Percentiles rank a stretch among this genome's conserved stretches.
These are phyloP conservation scores for Suhomyces coccinellae DNA, from an alignment of 1,139 yeast species.

Conservation along the genomic window DNA sequence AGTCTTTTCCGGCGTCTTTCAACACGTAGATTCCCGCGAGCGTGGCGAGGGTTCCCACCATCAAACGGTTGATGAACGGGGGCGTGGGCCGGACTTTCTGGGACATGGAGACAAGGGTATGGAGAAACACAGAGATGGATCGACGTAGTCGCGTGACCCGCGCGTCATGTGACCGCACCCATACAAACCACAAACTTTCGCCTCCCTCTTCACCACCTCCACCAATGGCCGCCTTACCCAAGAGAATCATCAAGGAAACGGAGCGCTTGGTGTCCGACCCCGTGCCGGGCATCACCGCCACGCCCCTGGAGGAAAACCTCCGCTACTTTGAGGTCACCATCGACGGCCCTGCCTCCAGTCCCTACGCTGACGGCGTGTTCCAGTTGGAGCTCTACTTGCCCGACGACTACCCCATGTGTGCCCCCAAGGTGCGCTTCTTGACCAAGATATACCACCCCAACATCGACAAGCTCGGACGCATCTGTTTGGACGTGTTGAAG, in stretches of 20 bases:
- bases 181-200: conserved; percentile 1
- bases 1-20: conserved; percentile 41
- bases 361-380: conserved; percentile 79
- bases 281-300: conserved; percentile 92
- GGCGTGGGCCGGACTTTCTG: conserved; percentile 31
- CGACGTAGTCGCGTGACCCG: neutral
- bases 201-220: neutral
- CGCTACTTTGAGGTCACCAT: conserved; percentile 84
- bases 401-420: conserved; percentile 90
- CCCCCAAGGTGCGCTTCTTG: conserved; percentile 89
- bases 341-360: conserved; percentile 86
- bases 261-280: conserved; percentile 91
- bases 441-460: conserved; percentile 96
- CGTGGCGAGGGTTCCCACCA: conserved; percentile 42
- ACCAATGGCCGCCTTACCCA: conserved; percentile 68
- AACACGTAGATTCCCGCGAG: conserved; percentile 35
- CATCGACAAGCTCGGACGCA: conserved; percentile 91
- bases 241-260: conserved; percentile 91
- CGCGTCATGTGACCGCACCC: neutral
- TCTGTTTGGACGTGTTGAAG: conserved; percentile 91
- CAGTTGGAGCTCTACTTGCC: conserved; percentile 78
- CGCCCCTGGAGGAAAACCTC: conserved; percentile 89
- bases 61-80: conserved; percentile 33
- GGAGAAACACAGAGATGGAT: neutral
- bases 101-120: conserved; percentile 2